phyloP scores from a whole-genome alignment of 2,329 filamentous ascomycete genomes.

The Aspergillus novofumigatus region DNA sequence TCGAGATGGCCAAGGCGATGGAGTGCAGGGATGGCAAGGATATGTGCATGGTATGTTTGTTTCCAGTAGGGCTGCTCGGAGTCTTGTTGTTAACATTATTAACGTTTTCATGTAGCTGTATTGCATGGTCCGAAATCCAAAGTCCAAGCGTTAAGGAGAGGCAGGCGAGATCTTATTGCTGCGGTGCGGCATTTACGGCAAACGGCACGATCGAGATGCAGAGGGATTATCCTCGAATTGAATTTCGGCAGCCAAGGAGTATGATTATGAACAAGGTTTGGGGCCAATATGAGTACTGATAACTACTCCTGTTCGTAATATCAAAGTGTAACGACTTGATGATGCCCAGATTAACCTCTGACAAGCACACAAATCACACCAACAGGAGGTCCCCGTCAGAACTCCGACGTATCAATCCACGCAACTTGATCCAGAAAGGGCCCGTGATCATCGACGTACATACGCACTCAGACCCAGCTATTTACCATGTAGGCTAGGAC shows the following conservation, averaged over 20 bases:
- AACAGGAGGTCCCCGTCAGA: background rate
- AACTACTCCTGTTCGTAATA: background rate
- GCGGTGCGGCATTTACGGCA: background rate
- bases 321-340: background rate
- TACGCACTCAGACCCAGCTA: background rate
- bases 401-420: background rate
- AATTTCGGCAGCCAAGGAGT: background rate
- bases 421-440: background rate
- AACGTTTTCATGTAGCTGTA: constrained; percentile 17
- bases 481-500: background rate
- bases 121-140: constrained; percentile 24
- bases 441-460: background rate
- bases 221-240: background rate
- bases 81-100: background rate
- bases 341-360: too few relatives aligned
- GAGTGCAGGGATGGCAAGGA: constrained; percentile 61
- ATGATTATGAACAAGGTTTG: background rate
- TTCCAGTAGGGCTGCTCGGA: background rate
- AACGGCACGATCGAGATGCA: background rate
- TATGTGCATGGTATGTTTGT: constrained; percentile 45
- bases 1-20: constrained; percentile 62
- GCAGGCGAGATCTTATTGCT: background rate
- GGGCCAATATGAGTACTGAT: too few relatives aligned
- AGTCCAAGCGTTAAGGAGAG: background rate
- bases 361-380: background rate